Evolutionary conservation across 305 asterid species (phyloP).

Genomic region (Coffea humblotiana): DNA sequence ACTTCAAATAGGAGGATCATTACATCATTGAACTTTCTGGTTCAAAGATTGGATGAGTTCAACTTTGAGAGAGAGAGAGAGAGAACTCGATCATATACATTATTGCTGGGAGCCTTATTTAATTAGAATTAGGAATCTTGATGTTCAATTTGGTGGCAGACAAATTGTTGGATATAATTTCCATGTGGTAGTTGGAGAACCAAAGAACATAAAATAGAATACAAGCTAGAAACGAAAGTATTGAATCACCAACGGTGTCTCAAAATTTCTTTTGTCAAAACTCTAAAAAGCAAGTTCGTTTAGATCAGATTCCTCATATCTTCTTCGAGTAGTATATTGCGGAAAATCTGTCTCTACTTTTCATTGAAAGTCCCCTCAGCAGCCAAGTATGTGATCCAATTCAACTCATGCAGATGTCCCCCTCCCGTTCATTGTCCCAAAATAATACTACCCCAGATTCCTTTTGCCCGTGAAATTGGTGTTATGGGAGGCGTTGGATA

Average conservation of each 20-base stretch:
- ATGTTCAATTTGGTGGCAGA: slow-evolving; percentile 76
- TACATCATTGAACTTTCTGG: neutral
- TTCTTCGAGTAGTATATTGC: slow-evolving; percentile 22
- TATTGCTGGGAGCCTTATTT: slow-evolving; percentile 27
- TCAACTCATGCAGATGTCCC: neutral
- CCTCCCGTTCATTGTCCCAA: neutral
- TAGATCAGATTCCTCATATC: slow-evolving; percentile 50
- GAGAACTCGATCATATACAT: slow-evolving; percentile 33
- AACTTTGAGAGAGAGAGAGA: slow-evolving; percentile 1
- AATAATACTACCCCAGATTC: neutral
- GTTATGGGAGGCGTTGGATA: neutral
- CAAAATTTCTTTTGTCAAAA: slow-evolving; percentile 8
- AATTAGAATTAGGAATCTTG: slow-evolving; percentile 51
- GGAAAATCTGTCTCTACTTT: slow-evolving; percentile 3
- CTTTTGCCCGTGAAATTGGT: slow-evolving; percentile 8
- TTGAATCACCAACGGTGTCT: slow-evolving; percentile 20
- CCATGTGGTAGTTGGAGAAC: slow-evolving; percentile 53
- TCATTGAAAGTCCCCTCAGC: neutral
- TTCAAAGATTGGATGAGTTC: slow-evolving; percentile 24
- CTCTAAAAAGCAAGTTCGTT: slow-evolving; percentile 28
- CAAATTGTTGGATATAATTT: slow-evolving; percentile 42
- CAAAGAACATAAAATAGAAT: slow-evolving; percentile 22
- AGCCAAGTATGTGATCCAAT: neutral
- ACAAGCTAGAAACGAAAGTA: slow-evolving; percentile 13
- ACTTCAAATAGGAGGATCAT: slow-evolving; percentile 7